phyloP scores from a whole-genome alignment of 768 basidiomycete genomes.

The Lactifluus piperatus region DNA sequence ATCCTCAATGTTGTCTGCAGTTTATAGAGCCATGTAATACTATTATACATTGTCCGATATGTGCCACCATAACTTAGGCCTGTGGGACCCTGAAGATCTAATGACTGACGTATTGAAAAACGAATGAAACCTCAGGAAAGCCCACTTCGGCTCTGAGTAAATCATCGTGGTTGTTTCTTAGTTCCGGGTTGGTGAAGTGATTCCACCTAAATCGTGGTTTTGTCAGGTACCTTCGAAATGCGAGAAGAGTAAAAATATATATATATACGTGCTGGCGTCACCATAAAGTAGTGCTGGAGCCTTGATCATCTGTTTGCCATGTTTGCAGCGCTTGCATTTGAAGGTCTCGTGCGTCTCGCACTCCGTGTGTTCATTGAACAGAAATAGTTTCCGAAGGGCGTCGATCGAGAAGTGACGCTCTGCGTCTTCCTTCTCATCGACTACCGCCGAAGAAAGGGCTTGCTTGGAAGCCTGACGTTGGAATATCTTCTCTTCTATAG shows the following conservation, averaged over 20 bases:
- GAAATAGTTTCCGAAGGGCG: constrained; percentile 81
- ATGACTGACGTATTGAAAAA: constrained; percentile 94
- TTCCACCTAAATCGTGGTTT: constrained; percentile 66
- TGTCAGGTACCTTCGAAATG: not conserved
- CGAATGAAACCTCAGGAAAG: constrained; percentile 78
- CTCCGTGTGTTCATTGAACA: constrained; percentile 76
- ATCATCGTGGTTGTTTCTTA: constrained; percentile 92
- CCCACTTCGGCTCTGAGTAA: constrained; percentile 86
- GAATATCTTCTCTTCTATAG: constrained; percentile 98
- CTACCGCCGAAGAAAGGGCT: constrained; percentile 94
- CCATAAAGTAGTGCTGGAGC: constrained; percentile 85
- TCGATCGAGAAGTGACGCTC: constrained; percentile 94
- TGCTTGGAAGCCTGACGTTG: constrained; percentile 96
- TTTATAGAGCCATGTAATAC: constrained; percentile 4
- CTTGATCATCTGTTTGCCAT: constrained; percentile 78
- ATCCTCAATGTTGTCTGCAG: not conserved
- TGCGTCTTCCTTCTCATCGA: constrained; percentile 92
- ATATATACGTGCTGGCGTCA: constrained; percentile 90
- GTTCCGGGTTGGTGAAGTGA: constrained; percentile 84
- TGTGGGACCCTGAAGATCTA: constrained; percentile 27
- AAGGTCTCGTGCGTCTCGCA: constrained; percentile 98
- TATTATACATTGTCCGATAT: constrained; percentile 12
- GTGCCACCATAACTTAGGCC: constrained; percentile 4
- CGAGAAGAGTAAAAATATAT: constrained; percentile 31
- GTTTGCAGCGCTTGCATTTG: constrained; percentile 88